Evolutionary conservation across 805 yeast species (phyloP), one percentile per base, ranked within the genome.

Genomic region (Torulaspora delbrueckii): DNA sequence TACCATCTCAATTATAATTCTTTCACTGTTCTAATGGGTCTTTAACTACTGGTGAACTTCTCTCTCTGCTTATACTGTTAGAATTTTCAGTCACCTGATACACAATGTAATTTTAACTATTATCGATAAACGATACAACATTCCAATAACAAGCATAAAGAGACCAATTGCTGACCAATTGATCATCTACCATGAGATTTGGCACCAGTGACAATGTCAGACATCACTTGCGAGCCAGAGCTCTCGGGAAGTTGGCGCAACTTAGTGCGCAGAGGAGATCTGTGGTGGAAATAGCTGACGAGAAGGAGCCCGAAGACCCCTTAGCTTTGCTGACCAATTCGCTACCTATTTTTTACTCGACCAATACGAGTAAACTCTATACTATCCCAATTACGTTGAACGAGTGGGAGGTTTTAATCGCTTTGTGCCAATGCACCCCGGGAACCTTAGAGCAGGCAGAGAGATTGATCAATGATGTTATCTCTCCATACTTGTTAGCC

Each of bases 361-460:
- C 59, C 1, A 46, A 60, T 24, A 45, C 51, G 1, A 48, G 60
- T 1, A 59, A 59, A 38, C 40, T 64, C 5, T 60, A 58, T 28
- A 57, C 65, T 4, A 71, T 74, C 13, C 75, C 78, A 12, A 68
- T 78, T 48, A 64, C 78, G 1, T 9, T 47, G n/a, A 76, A 73
- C 46, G 84, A 81, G 49, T 70, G 74, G 58, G 85, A 81, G 54
- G 72, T 77, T 9, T 60, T 81, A 41, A 45, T 74, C 33, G 78
- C 84, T 0, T 62, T 80, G n/a, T 70, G 81, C 49, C 56, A 72
- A 8, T 58, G 73, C 3, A 45, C 47, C 4, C 65, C 68, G 8
- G 47, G 62, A 40, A 65, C 63, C 28, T 53, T 57, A 19, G 57
- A 60, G 1, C 75, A 74, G 38, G 79, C 77, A 1, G 37, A 44